phyloP scores from a whole-genome alignment of 139 green algal species.

The Tetraselmis striata region DNA sequence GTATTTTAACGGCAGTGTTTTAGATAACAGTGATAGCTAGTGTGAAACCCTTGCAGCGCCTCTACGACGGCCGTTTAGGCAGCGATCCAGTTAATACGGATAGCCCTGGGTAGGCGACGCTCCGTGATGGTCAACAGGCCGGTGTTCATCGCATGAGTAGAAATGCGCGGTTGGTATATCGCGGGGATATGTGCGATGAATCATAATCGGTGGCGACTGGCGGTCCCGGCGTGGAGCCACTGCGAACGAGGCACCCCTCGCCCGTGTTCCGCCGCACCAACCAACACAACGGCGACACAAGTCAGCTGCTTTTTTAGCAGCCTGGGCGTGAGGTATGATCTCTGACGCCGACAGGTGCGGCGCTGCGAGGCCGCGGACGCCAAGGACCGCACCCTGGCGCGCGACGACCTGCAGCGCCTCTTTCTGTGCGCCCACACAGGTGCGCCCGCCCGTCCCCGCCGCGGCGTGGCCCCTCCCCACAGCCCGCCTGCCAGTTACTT shows the following conservation, averaged over 20 bases:
- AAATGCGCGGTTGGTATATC: no score
- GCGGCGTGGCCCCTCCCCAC: neutral
- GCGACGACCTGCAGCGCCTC: neutral
- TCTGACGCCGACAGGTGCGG: constrained; percentile 6
- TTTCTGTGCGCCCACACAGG: neutral
- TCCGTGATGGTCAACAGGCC: no score
- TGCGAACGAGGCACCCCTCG: neutral
- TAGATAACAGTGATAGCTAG: no score
- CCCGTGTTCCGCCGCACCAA: no score
- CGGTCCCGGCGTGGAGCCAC: neutral
- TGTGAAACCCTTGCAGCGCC: no score
- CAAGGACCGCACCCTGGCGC: constrained; percentile 9
- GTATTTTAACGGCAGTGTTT: no score
- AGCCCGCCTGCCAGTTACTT: neutral
- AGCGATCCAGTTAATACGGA: no score
- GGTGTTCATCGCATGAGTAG: no score
- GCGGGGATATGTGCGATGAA: neutral
- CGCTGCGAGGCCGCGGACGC: constrained; percentile 45
- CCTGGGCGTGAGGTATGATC: neutral
- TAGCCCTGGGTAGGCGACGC: no score
- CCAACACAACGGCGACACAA: no score
- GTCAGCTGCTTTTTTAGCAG: neutral
- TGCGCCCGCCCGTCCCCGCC: neutral
- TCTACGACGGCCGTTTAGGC: no score
- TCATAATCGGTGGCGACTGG: neutral